Evolutionary conservation across 257 asterid genomes (phyloP).

Genomic region (Nicotiana noctiflora): DNA sequence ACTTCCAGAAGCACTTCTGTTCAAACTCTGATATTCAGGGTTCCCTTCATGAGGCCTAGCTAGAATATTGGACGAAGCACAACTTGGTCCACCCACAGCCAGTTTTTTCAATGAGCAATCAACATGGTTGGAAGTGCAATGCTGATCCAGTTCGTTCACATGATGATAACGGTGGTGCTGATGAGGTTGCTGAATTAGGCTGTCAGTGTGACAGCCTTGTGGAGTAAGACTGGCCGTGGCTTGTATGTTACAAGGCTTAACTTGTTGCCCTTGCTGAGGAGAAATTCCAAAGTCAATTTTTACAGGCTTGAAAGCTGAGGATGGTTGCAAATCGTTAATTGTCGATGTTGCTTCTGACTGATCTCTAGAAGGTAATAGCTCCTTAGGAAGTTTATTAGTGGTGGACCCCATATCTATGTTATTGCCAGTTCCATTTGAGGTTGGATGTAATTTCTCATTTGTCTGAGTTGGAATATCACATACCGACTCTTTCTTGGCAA

Average conservation of each 20-base stretch:
- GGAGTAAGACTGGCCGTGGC: conserved; percentile 25
- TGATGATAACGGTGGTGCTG: conserved; percentile 27
- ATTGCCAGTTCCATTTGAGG: conserved; percentile 54
- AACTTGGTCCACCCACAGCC: conserved; percentile 36
- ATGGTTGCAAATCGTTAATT: conserved; percentile 34
- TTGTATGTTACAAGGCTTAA: conserved; percentile 29
- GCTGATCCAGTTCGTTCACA: conserved; percentile 28
- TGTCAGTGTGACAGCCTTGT: conserved; percentile 8
- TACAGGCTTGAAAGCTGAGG: conserved; percentile 38
- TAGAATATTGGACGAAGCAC: conserved; percentile 39
- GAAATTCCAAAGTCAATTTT: conserved; percentile 34
- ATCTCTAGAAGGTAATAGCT: conserved; percentile 20
- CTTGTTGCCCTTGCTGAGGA: conserved; percentile 44
- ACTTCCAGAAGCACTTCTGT: conserved; percentile 67
- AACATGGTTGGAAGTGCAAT: conserved; percentile 27
- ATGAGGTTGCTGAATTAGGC: conserved; percentile 41
- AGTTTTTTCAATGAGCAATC: conserved; percentile 38
- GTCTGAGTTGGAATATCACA: conserved; percentile 33
- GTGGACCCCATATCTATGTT: conserved; percentile 59
- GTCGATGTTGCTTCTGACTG: conserved; percentile 47
- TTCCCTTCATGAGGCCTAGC: conserved; percentile 34
- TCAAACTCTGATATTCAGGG: conserved; percentile 38
- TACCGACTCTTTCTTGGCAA: conserved; percentile 43
- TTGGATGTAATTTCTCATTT: conserved; percentile 33
- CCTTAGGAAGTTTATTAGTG: conserved; percentile 35